Evolutionary conservation across 352 stramenopile species (phyloP).

Genomic region (Phytophthora megakarya): DNA sequence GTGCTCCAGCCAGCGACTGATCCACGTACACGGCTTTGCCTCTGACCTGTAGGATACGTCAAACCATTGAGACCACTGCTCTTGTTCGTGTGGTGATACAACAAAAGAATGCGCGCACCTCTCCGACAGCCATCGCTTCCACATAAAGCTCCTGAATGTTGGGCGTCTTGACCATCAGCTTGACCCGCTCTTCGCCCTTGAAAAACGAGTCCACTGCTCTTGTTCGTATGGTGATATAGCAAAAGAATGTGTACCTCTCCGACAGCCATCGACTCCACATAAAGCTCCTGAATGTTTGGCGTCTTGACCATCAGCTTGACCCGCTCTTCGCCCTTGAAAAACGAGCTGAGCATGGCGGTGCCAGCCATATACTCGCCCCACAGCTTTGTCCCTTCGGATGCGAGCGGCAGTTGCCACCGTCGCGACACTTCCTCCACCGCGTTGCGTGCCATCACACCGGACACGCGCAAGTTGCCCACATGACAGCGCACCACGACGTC

Average conservation of each 20-base stretch:
- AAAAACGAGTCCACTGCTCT: not conserved
- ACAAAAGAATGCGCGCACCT: slow-evolving; percentile 38
- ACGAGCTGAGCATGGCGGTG: slow-evolving; percentile 84
- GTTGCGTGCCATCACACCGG: slow-evolving; percentile 67
- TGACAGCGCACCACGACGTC: slow-evolving; percentile 77
- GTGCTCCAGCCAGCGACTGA: slow-evolving; percentile 26
- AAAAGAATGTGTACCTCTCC: slow-evolving; percentile 53
- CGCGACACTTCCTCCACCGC: slow-evolving; percentile 56
- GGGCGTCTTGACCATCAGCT: slow-evolving; percentile 68
- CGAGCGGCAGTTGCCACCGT: slow-evolving; percentile 58
- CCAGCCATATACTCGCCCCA: slow-evolving; percentile 91
- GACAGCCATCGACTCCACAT: slow-evolving; percentile 77
- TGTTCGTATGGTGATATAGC: not conserved
- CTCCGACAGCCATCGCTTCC: slow-evolving; percentile 77
- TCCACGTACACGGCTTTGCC: slow-evolving; percentile 61
- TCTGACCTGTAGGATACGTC: slow-evolving; percentile 44
- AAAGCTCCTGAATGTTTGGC: slow-evolving; percentile 69
- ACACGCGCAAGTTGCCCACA: slow-evolving; percentile 84
- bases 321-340: slow-evolving; percentile 88
- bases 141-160: slow-evolving; percentile 78
- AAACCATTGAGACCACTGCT: not conserved
- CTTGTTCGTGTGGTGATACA: not conserved
- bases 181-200: slow-evolving; percentile 88
- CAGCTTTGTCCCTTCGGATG: slow-evolving; percentile 52
- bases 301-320: slow-evolving; percentile 77